Conservation (phyloP, 1,284 basidiomycete species). For the Stereum hirsutum region DNA sequence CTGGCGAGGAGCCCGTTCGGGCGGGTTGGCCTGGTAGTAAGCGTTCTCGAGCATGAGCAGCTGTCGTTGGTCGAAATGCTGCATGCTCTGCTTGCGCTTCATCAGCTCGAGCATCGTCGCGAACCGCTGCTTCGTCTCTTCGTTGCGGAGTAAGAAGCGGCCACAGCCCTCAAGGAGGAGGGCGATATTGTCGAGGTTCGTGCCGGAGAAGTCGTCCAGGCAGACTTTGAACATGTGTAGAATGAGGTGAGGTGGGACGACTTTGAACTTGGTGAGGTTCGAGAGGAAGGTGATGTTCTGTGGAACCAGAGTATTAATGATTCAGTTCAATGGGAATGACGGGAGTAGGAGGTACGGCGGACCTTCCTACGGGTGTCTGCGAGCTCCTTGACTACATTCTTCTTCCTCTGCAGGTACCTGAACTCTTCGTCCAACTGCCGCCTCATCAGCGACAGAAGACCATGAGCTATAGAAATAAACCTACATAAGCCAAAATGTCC, state of each 20-base stretch:
- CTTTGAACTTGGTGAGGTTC: conserved; percentile 90
- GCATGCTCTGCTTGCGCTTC: conserved; percentile 87
- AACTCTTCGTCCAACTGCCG: conserved; percentile 91
- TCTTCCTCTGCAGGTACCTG: conserved; percentile 91
- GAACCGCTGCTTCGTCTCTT: conserved; percentile 84
- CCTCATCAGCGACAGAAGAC: conserved; percentile 4
- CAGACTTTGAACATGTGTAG: conserved; percentile 96
- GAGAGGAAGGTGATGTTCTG: conserved; percentile 88
- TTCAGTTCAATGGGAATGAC: background rate
- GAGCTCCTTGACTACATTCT: conserved; percentile 84
- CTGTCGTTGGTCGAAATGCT: conserved; percentile 89
- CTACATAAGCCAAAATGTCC: conserved; percentile 73
- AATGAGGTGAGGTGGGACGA: conserved; percentile 90
- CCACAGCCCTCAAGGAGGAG: conserved; percentile 92
- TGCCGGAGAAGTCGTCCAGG: conserved; percentile 88
- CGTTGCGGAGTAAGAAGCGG: conserved; percentile 81
- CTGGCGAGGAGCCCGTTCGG: conserved; percentile 80
- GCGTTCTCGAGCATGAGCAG: conserved; percentile 92
- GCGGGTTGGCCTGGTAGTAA: conserved; percentile 98
- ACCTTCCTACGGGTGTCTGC: conserved; percentile 82
- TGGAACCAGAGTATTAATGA: background rate
- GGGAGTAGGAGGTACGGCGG: conserved; percentile 7
- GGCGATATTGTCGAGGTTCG: conserved; percentile 91
- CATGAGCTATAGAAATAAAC: conserved; percentile 18
- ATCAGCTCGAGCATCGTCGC: conserved; percentile 86